phyloP scores from a whole-genome alignment of 2,329 filamentous ascomycete species.

The Pseudopyricularia cyperi region DNA sequence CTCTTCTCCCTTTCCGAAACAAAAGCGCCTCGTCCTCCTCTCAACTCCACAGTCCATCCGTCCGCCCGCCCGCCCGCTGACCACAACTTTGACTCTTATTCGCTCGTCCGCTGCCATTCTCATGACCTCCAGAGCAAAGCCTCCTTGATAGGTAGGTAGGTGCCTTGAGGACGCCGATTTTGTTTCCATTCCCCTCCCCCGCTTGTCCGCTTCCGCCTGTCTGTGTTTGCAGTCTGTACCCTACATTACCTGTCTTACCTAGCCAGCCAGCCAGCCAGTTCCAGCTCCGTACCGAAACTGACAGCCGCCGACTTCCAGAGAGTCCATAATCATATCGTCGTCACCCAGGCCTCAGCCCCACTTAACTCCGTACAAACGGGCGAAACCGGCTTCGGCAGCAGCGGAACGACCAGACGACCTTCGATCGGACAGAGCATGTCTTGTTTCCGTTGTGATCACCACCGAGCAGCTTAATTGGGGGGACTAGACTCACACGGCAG shows the following conservation, averaged over 20 bases:
- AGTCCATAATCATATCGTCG: too few relatives aligned
- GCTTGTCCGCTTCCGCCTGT: not conserved
- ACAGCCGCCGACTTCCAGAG: not conserved
- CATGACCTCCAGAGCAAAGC: not conserved
- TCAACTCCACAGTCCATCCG: not conserved
- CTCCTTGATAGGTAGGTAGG: too few relatives aligned
- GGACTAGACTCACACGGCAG: too few relatives aligned
- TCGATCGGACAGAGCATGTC: not conserved
- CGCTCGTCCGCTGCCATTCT: not conserved
- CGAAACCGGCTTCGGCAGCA: not conserved
- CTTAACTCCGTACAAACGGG: not conserved
- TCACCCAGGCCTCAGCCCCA: not conserved
- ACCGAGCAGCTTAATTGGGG: not conserved
- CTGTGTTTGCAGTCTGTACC: not conserved
- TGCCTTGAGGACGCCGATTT: too few relatives aligned
- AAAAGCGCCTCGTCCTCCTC: not conserved
- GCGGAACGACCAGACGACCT: not conserved
- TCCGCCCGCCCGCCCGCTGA: slow-evolving; percentile 9
- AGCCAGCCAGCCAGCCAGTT: not conserved
- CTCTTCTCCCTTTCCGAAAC: not conserved
- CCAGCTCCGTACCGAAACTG: not conserved
- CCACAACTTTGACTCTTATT: not conserved
- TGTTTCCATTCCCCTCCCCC: not conserved
- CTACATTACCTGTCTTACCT: too few relatives aligned
- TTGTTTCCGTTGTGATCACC: not conserved